These are phyloP conservation scores for Aspergillus sp. DNA, from an alignment of 2,329 filamentous ascomycete species.

Conservation along the genomic window DNA sequence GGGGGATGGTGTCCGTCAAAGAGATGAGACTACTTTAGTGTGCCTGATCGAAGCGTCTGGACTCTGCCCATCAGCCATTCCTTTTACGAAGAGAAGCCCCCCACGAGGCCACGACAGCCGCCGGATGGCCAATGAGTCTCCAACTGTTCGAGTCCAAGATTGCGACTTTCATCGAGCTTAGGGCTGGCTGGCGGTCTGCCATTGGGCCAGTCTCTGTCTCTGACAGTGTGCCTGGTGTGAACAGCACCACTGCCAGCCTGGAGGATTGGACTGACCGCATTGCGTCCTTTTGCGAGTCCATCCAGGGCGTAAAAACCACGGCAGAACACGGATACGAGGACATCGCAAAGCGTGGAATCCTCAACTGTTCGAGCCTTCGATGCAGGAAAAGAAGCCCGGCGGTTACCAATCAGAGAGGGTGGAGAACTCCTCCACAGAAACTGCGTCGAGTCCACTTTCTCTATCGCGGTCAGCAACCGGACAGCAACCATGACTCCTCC, in stretches of 20 bases:
- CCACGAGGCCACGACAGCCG: not conserved
- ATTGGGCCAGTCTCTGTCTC: no score
- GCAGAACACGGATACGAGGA: no score
- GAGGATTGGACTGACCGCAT: no score
- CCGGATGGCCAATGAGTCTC: not conserved
- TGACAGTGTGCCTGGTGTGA: no score
- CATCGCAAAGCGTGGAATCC: no score
- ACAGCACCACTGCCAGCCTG: no score
- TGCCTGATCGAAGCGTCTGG: constrained; percentile 12
- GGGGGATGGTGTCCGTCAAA: not conserved
- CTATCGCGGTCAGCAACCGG: not conserved
- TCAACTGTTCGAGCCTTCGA: no score
- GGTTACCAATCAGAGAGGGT: constrained; percentile 4
- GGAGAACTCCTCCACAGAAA: constrained; percentile 4
- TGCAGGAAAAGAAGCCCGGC: not conserved
- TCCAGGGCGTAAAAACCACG: no score
- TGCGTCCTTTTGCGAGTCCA: no score
- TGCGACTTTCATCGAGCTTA: not conserved
- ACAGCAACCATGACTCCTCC: not conserved
- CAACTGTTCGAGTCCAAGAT: not conserved
- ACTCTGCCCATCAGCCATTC: constrained; percentile 5
- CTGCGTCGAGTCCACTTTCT: not conserved
- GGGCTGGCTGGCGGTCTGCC: not conserved
- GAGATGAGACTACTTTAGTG: constrained; percentile 3
- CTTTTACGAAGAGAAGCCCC: not conserved